These are phyloP conservation scores for Talaromyces sp. DNA, from an alignment of 2,329 filamentous ascomycete genomes.

Conservation along the genomic window DNA sequence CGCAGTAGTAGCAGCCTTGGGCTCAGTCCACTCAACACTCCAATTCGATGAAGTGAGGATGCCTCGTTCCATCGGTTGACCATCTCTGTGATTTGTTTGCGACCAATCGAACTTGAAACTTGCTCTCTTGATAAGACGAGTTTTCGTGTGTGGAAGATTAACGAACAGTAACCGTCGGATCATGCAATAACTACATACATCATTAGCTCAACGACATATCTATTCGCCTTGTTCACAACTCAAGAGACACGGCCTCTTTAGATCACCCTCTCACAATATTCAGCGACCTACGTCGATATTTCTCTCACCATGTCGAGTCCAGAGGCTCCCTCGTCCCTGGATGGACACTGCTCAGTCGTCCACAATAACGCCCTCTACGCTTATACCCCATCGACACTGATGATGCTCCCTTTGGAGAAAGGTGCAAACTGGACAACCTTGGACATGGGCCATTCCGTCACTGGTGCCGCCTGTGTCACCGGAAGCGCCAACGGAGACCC, in stretches of 20 bases:
- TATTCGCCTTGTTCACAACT: background rate
- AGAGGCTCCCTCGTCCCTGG: conserved; percentile 63
- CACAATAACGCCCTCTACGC: conserved; percentile 79
- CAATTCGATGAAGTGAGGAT: background rate
- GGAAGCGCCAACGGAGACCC: conserved; percentile 56
- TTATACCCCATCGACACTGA: conserved; percentile 70
- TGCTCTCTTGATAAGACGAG: background rate
- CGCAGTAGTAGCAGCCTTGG: background rate
- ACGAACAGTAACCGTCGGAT: background rate
- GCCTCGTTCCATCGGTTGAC: background rate
- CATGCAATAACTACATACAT: conserved; percentile 8
- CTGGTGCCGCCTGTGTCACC: conserved; percentile 72
- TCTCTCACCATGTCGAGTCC: conserved; percentile 62
- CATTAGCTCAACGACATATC: background rate
- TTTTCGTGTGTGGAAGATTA: background rate
- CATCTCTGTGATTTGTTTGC: background rate
- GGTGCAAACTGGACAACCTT: conserved; percentile 69
- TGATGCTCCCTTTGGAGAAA: conserved; percentile 64
- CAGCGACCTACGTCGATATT: background rate
- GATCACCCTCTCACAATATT: background rate
- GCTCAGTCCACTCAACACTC: background rate
- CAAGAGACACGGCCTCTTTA: background rate
- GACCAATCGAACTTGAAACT: background rate
- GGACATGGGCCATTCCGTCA: conserved; percentile 63
- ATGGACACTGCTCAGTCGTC: conserved; percentile 76